These are phyloP conservation scores for Beauveria caledonica DNA, from an alignment of 2,329 filamentous ascomycete genomes.

Conservation along the genomic window DNA sequence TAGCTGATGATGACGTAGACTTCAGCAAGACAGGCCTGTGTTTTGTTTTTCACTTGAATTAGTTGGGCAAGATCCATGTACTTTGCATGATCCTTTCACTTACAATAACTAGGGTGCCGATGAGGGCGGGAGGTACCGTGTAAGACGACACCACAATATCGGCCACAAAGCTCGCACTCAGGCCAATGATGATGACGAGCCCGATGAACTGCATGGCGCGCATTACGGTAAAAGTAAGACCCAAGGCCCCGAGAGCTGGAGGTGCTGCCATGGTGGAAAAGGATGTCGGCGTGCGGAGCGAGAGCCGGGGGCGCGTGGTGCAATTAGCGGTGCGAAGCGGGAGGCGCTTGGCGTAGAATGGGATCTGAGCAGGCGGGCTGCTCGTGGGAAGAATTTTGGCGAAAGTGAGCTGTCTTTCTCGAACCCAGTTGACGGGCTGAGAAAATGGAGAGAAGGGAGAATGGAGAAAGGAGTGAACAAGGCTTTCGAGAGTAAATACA, in stretches of 20 bases:
- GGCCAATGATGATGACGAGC: conserved; percentile 69
- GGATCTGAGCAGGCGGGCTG: conserved; percentile 23
- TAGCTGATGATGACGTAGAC: conserved; percentile 74
- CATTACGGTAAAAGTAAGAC: conserved; percentile 67
- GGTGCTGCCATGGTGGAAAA: conserved; percentile 34
- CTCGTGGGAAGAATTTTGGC: conserved; percentile 27
- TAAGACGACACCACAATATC: conserved; percentile 61
- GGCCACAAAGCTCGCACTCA: conserved; percentile 74
- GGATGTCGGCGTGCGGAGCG: conserved; percentile 29
- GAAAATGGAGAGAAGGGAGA: background rate
- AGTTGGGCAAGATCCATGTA: background rate
- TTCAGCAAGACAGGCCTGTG: conserved; percentile 65
- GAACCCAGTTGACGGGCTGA: background rate
- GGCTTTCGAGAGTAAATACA: background rate
- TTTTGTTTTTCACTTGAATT: background rate
- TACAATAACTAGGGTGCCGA: conserved; percentile 75
- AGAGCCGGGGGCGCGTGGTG: conserved; percentile 33
- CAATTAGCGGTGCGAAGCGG: conserved; percentile 32
- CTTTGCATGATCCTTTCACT: conserved; percentile 27
- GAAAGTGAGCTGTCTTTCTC: conserved; percentile 2
- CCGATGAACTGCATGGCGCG: conserved; percentile 62
- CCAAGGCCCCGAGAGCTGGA: conserved; percentile 60
- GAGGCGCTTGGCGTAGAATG: conserved; percentile 34
- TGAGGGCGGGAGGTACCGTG: conserved; percentile 61
- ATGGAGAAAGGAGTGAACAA: background rate